A percentile compares a stretch with the other conserved stretches of the same genome.
Conservation (phyloP, 805 yeast genomes). For the Torulaspora indica region DNA sequence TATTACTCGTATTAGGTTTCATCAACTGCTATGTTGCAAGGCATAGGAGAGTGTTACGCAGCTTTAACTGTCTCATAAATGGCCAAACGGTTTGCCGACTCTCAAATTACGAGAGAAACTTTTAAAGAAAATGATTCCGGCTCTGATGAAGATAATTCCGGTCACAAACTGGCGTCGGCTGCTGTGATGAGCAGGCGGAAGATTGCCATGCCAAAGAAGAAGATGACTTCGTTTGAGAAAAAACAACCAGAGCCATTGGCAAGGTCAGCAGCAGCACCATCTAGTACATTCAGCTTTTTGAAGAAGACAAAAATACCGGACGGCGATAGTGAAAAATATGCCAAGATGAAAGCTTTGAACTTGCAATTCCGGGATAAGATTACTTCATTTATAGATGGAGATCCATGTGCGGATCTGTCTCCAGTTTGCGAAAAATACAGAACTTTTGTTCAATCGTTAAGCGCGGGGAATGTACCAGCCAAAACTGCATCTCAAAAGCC, state of each 20-base stretch:
- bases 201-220: conserved; percentile 55
- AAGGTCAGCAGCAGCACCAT: conserved; percentile 1
- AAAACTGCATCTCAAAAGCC: background rate
- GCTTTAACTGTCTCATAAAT: conserved; percentile 27
- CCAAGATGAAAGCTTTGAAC: conserved; percentile 61
- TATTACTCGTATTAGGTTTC: background rate
- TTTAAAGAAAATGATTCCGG: conserved; percentile 31
- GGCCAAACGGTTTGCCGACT: conserved; percentile 66
- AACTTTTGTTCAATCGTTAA: conserved; percentile 36
- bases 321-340: conserved; percentile 35
- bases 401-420: conserved; percentile 52
- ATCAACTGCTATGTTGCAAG: background rate
- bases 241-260: background rate
- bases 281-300: conserved; percentile 20
- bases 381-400: conserved; percentile 38
- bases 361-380: conserved; percentile 51
- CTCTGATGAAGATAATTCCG: conserved; percentile 36
- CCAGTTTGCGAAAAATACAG: conserved; percentile 56
- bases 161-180: conserved; percentile 46
- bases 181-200: conserved; percentile 63
- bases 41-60: too few species aligned
- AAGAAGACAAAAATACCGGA: background rate
- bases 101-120: conserved; percentile 58
- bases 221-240: conserved; percentile 25
- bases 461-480: background rate